Conservation (phyloP, 2,329 filamentous ascomycete genomes). For the Pestalotiopsis sp. region DNA sequence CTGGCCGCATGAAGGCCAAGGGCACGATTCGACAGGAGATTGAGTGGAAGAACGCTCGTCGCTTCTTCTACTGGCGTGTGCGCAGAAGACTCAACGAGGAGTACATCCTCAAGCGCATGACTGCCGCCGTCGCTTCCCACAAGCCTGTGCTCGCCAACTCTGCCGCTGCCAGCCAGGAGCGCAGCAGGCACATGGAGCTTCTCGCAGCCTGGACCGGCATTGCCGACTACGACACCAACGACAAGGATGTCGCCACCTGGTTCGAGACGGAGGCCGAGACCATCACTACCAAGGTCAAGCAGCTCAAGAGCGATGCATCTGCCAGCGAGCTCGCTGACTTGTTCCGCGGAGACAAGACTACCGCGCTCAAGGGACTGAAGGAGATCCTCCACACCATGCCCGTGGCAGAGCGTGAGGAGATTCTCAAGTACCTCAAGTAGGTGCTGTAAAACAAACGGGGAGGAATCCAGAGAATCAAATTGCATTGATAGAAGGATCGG, state of each 20-base stretch:
- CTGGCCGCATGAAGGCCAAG: slow-evolving; percentile 98
- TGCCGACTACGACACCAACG: slow-evolving; percentile 74
- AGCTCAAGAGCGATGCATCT: slow-evolving; percentile 74
- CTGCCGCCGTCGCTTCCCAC: slow-evolving; percentile 39
- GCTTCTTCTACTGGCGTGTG: slow-evolving; percentile 99
- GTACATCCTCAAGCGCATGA: slow-evolving; percentile 92
- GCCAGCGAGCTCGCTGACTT: slow-evolving; percentile 48
- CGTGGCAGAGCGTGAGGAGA: slow-evolving; percentile 82
- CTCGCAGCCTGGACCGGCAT: slow-evolving; percentile 85
- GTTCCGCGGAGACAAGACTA: slow-evolving; percentile 56
- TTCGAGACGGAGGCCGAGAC: slow-evolving; percentile 92
- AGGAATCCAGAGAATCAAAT: not conserved
- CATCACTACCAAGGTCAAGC: slow-evolving; percentile 82
- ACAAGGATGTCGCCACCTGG: slow-evolving; percentile 87
- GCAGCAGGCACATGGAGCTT: slow-evolving; percentile 64
- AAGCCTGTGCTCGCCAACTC: slow-evolving; percentile 34
- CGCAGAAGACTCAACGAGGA: slow-evolving; percentile 97
- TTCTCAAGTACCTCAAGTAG: slow-evolving; percentile 63
- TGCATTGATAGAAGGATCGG: not conserved
- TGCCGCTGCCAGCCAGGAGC: slow-evolving; percentile 40
- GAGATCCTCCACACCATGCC: slow-evolving; percentile 86
- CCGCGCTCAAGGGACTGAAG: slow-evolving; percentile 82
- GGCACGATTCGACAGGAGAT: slow-evolving; percentile 84
- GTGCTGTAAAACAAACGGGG: not conserved
- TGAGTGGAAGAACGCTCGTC: slow-evolving; percentile 84